A percentile compares a stretch with the other conserved stretches of the same genome.
phyloP scores from a whole-genome alignment of 2,329 filamentous ascomycete genomes.

The Trematosphaeria pertusa region DNA sequence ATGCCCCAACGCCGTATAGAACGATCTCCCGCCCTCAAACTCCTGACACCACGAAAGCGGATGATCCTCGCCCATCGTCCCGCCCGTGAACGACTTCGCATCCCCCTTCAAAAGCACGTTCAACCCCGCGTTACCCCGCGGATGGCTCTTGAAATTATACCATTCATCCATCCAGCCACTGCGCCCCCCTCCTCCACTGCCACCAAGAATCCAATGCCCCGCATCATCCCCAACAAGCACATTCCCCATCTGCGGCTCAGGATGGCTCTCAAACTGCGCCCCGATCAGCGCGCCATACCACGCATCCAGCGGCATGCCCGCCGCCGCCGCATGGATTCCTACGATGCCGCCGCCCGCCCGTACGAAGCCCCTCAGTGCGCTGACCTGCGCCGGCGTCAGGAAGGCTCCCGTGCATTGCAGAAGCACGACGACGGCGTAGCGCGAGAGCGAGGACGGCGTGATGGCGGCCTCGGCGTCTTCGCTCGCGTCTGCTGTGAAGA shows the following conservation, averaged over 20 bases:
- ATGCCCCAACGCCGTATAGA: conserved; percentile 34
- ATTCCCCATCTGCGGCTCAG: conserved; percentile 24
- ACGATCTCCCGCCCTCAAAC: conserved; percentile 33
- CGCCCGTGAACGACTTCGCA: conserved; percentile 25
- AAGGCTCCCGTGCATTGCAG: too few relatives aligned
- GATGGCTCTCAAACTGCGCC: conserved; percentile 37
- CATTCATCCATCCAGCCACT: conserved; percentile 34
- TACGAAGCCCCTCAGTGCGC: conserved; percentile 23
- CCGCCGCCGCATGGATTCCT: conserved; percentile 35
- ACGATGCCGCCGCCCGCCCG: conserved; percentile 30
- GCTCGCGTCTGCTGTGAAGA: conserved; percentile 22
- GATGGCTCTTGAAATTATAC: conserved; percentile 38
- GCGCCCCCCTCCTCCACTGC: conserved; percentile 5
- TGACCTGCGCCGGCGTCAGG: too few relatives aligned
- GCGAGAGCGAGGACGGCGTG: too few relatives aligned
- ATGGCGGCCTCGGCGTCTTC: conserved; percentile 29
- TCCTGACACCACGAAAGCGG: conserved; percentile 40
- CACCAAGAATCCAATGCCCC: conserved; percentile 16
- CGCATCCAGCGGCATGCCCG: conserved; percentile 26
- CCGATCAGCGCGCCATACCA: conserved; percentile 34
- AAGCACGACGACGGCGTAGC: too few relatives aligned
- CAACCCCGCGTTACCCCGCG: conserved; percentile 26
- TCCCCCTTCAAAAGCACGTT: conserved; percentile 29
- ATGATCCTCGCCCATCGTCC: conserved; percentile 34
- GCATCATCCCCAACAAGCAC: conserved; percentile 16